phyloP scores from a whole-genome alignment of 225 moss, liverwort and hornwort genomes.

The Anthoceros angustus region DNA sequence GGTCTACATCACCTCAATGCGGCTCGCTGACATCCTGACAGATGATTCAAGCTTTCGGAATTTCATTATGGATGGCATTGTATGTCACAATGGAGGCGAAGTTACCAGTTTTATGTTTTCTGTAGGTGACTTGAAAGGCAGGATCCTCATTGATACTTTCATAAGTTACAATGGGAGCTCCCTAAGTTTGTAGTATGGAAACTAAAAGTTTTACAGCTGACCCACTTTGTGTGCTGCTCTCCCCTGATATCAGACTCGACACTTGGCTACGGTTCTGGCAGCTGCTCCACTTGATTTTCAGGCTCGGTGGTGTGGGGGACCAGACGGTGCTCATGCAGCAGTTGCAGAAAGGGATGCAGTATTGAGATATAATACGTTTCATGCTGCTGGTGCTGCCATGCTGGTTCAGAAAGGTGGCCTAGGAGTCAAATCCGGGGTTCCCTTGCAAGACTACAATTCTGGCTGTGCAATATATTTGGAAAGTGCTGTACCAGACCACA shows the following conservation, averaged over 20 bases:
- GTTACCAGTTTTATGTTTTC: constrained; percentile 3
- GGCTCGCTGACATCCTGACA: constrained; percentile 83
- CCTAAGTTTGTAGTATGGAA: not conserved
- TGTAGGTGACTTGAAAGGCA: constrained; percentile 1
- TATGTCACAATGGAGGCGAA: constrained; percentile 25
- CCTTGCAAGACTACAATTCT: constrained; percentile 25
- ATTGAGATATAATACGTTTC: constrained; percentile 84
- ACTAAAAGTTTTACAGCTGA: not conserved
- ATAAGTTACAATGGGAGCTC: not conserved
- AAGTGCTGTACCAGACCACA: constrained; percentile 26
- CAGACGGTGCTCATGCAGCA: constrained; percentile 72
- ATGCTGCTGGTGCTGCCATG: constrained; percentile 98
- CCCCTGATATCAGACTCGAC: constrained; percentile 56
- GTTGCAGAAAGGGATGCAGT: constrained; percentile 89
- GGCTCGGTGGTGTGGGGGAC: constrained; percentile 96
- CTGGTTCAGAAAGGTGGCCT: constrained; percentile 24
- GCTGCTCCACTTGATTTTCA: constrained; percentile 67
- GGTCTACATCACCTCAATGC: constrained; percentile 82
- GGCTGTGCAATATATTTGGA: constrained; percentile 39
- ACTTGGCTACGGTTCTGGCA: constrained; percentile 83
- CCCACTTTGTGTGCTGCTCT: not conserved
- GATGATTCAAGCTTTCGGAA: constrained; percentile 99
- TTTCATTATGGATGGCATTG: constrained; percentile 89
- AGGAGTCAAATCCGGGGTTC: not conserved
- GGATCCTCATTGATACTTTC: not conserved